Base-by-base conservation (phyloP, 129 eudicot species). In the Erigeron canadensis region DNA sequence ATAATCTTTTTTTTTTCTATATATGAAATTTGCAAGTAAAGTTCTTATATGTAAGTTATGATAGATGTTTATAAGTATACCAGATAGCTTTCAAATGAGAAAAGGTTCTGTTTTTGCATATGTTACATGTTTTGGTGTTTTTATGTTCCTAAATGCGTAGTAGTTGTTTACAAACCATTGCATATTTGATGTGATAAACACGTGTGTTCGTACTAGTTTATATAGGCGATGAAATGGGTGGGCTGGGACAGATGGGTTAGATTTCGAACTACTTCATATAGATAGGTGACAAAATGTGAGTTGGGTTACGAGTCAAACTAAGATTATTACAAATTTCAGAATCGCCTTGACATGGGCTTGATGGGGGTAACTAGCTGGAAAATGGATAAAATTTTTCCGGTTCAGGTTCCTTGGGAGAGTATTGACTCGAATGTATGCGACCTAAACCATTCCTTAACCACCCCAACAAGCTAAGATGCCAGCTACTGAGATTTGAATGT, bases 41-140 rank as follows among this genome's bases (percentile, higher is more conserved):
- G 57, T 44, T 44, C 7, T 23, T 10, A 43, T 57, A 43, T 23
- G 55, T 42, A 71, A 23, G 57, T 63, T 16, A 51, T 53, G 63
- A 44, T 57, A 41, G 55, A 71, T 58, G 51, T 61, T 61, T 38
- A 34, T 10, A 47, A 10, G 48, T 48, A 62, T 73, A 48, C 42
- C 64, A 5, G 42, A 71, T 71, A 71, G 58, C 23, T 60, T 74
- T 21, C 10, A 50, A 39, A 8, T 58, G 44, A 28, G 23, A 50
- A 53, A 63, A 28, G 54, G 46, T 48, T 48, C 34, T 63, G 63
- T 19, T 73, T 46, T 61, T 73, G 77, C 63, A 48, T 73, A 38
- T 63, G 71, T 13, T 16, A 41, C 18, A 74, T 39, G 44, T 28
- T 16, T 57, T 40, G 8, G 59, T 17, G n/a, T 17, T 34, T 53